Evolutionary conservation across 2,329 filamentous ascomycete species (phyloP).

Genomic region (Xylaria polymorpha): DNA sequence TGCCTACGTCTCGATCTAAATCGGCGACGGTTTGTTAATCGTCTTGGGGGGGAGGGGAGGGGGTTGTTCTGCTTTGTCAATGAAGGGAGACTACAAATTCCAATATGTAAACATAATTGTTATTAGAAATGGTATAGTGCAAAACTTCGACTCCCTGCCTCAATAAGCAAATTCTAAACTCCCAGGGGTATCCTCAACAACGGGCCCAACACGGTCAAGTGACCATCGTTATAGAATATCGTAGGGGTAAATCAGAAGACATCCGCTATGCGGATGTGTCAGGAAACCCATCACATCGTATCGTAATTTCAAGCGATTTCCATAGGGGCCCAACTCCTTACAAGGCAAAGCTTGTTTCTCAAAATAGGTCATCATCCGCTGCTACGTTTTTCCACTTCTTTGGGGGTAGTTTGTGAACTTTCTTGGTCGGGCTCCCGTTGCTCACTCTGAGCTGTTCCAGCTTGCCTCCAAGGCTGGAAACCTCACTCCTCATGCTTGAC

Average conservation of each 20-base stretch:
- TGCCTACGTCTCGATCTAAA: not conserved
- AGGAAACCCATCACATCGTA: slow-evolving; percentile 9
- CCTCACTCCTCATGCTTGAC: slow-evolving; percentile 44
- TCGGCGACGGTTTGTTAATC: not conserved
- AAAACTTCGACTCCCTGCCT: slow-evolving; percentile 15
- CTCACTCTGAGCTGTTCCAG: slow-evolving; percentile 64
- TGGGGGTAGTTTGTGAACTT: slow-evolving; percentile 61
- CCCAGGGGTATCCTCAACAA: slow-evolving; percentile 37
- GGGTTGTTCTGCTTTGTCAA: too few species aligned
- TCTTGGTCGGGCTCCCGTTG: slow-evolving; percentile 61
- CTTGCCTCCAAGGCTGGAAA: slow-evolving; percentile 56
- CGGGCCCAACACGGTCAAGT: slow-evolving; percentile 20
- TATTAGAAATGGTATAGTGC: slow-evolving; percentile 21
- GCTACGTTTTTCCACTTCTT: slow-evolving; percentile 60
- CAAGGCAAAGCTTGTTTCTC: slow-evolving; percentile 29
- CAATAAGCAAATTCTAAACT: slow-evolving; percentile 21
- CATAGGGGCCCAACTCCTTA: not conserved
- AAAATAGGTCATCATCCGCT: slow-evolving; percentile 57
- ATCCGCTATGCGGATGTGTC: slow-evolving; percentile 1
- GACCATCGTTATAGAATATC: slow-evolving; percentile 21
- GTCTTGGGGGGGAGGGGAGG: too few species aligned
- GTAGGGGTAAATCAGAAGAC: not conserved
- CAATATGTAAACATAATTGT: slow-evolving; percentile 12
- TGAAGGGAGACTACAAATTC: not conserved
- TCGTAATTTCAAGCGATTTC: not conserved